phyloP scores from a whole-genome alignment of 75 land plant species.

The Sequoiadendron giganteum region DNA sequence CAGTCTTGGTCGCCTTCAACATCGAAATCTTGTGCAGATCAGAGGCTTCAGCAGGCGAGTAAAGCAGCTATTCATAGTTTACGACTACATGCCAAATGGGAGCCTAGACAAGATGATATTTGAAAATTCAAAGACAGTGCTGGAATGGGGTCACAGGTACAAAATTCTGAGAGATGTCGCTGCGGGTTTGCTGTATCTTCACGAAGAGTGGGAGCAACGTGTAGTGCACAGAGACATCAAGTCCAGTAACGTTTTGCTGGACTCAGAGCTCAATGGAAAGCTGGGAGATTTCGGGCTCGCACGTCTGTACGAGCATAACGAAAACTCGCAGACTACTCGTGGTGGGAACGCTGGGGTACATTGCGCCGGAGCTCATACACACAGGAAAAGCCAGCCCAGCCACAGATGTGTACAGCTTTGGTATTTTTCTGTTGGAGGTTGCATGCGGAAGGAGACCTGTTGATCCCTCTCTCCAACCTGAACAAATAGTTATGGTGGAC shows the following conservation, averaged over 20 bases:
- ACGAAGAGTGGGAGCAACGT: constrained; percentile 15
- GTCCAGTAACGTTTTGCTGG: too few relatives aligned
- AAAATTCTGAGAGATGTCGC: constrained; percentile 45
- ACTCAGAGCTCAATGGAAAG: too few relatives aligned
- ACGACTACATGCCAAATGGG: constrained; percentile 54
- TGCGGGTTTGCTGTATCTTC: constrained; percentile 23
- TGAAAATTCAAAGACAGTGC: constrained; percentile 12
- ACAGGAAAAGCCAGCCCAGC: too few relatives aligned
- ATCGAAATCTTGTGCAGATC: constrained; percentile 59
- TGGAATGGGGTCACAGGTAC: constrained; percentile 39
- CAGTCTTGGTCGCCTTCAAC: constrained; percentile 51
- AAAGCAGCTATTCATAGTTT: constrained; percentile 35
- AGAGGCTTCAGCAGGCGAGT: constrained; percentile 52
- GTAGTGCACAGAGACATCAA: background rate
- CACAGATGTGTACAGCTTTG: too few relatives aligned
- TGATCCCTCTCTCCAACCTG: too few relatives aligned
- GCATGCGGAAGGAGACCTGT: too few relatives aligned
- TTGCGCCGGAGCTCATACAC: too few relatives aligned
- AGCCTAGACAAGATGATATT: constrained; percentile 45
- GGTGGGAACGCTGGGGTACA: background rate
- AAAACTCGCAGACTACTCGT: background rate
- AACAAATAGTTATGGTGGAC: too few relatives aligned
- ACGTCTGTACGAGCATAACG: too few relatives aligned
- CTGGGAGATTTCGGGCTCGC: too few relatives aligned
- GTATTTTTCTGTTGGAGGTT: too few relatives aligned